These are phyloP conservation scores for Syzygium oleosum DNA, from an alignment of 345 rosid genomes.

Conservation along the genomic window DNA sequence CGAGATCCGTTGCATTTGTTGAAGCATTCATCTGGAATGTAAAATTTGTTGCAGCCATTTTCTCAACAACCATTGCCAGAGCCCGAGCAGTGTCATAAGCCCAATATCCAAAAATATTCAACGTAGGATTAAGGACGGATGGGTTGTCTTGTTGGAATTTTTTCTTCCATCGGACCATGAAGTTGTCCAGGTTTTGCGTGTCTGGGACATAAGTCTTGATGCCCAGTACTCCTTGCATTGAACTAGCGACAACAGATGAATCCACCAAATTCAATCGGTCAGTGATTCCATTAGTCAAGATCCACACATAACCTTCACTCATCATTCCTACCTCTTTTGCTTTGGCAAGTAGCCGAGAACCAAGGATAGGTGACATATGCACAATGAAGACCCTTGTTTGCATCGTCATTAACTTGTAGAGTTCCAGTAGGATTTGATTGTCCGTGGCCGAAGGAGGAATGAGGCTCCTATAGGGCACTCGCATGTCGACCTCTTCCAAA, in stretches of 20 bases:
- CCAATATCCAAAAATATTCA: not conserved
- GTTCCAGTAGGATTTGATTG: too few relatives aligned
- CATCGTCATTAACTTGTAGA: too few relatives aligned
- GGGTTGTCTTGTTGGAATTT: not conserved
- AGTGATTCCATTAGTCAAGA: not conserved
- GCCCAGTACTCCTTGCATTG: not conserved
- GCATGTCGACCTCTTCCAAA: not conserved
- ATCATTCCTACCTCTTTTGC: not conserved
- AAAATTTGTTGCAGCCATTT: not conserved
- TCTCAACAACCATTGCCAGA: not conserved
- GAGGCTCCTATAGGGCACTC: not conserved
- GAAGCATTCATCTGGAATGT: not conserved
- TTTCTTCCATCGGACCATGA: not conserved
- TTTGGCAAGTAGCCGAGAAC: not conserved
- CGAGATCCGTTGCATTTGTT: not conserved
- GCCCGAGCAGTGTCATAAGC: not conserved
- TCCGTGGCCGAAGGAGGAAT: too few relatives aligned
- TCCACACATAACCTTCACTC: not conserved
- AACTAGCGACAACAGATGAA: not conserved
- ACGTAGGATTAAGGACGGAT: not conserved
- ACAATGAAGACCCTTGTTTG: too few relatives aligned
- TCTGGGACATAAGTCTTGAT: not conserved
- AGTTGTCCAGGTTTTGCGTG: not conserved
- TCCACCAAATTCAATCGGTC: not conserved
- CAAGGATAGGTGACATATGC: too few relatives aligned